A percentile compares a stretch with the other conserved stretches of the same genome.
Evolutionary conservation across 2,329 filamentous ascomycete species (phyloP).

Genomic region (Ceratocystis harringtonii): DNA sequence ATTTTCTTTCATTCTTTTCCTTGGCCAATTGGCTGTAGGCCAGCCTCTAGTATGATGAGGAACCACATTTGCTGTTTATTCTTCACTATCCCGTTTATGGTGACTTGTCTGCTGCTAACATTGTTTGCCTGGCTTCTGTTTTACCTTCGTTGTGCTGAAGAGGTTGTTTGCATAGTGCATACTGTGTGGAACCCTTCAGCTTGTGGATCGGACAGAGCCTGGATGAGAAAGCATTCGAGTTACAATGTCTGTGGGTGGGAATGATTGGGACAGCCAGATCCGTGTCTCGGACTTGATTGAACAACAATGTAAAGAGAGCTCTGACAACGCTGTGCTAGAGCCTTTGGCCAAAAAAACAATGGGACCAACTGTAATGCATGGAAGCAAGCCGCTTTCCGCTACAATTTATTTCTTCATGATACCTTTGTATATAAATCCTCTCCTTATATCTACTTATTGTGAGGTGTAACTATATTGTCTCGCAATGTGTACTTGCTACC

Average conservation of each 20-base stretch:
- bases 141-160: neutral
- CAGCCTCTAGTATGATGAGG: conserved; percentile 5
- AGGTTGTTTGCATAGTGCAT: conserved; percentile 4
- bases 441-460: neutral
- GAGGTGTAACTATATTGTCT: conserved; percentile 1
- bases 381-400: neutral
- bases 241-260: neutral
- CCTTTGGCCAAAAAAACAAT: neutral
- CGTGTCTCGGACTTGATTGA: conserved; percentile 12
- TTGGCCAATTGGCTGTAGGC: neutral
- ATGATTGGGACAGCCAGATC: neutral
- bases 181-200: conserved; percentile 1
- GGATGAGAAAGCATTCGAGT: neutral
- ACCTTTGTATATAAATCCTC: neutral
- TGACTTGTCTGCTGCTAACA: neutral
- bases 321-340: conserved; percentile 5
- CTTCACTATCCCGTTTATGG: neutral
- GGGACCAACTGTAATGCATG: neutral
- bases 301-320: conserved; percentile 18
- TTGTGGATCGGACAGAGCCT: neutral
- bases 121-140: neutral
- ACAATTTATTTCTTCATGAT: neutral
- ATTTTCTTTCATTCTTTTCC: neutral
- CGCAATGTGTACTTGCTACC: neutral
- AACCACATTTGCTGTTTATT: conserved; percentile 1